Base-by-base conservation (phyloP, 306 rosid genomes). In the Trifolium repens region DNA sequence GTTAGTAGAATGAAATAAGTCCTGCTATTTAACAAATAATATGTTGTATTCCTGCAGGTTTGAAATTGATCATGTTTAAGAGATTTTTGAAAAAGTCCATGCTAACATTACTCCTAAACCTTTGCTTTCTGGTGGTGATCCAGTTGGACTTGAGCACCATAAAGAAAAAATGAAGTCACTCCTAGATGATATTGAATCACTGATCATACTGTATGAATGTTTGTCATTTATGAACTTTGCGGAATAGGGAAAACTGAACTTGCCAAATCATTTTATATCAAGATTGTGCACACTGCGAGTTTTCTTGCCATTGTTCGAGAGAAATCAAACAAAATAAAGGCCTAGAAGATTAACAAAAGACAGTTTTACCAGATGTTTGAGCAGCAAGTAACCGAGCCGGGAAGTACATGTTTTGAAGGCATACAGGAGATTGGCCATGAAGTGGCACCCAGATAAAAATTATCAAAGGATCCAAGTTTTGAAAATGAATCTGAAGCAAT, bases 201-300 rank as follows among this genome's bases (percentile, higher is more conserved):
- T 26, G 40, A 59, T 9, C 0, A 27, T 0, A 46, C 58, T 6
- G 27, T 49, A 49, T n/a, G 40, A 10, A 79, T 79, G 83, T 60
- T 79, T 46, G 78, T 73, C 7, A 72, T 79, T 40, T 12, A 5
- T 0, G 82, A 78, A 72, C 22, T 17, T 19, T 61, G 78, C 0
- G 78, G 82, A 42, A 32, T 64, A 0, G 82, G 17, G 5, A 79
- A 79, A 47, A 79, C 74, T 0, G 77, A 62, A 30, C 74, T 79
- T 52, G 82, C 69, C 26, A 53, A 64, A 64, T 39, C 69, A 15
- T 44, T 73, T 55, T 79, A 55, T 6, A 11, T 32, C 83, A 30
- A 59, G 8, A 73, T 66, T 54, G 74, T 26, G 3, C 30, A 46
- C 35, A 69, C 70, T 10, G 79, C 82, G 42, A 10, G 67, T 79